Percentiles rank a stretch among this genome's conserved stretches.
These are phyloP conservation scores for Choricystis sp. DNA, from an alignment of 139 green algal species.

Conservation along the genomic window DNA sequence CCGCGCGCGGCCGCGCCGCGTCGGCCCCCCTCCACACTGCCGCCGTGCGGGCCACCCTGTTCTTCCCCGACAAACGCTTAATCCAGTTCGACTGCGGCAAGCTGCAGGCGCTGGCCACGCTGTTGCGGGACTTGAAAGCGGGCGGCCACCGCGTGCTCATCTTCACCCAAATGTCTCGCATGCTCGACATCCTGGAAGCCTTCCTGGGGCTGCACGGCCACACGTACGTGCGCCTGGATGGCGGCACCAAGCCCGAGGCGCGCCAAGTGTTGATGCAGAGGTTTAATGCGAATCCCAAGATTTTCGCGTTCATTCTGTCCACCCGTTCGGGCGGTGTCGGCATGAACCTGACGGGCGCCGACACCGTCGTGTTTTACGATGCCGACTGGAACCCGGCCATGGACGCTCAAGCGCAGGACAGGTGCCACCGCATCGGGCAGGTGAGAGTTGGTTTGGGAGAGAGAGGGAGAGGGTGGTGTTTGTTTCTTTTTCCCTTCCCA, in stretches of 20 bases:
- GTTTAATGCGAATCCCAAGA: slow-evolving; percentile 77
- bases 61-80: slow-evolving; percentile 88
- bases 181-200: slow-evolving; percentile 92
- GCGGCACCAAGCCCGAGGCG: slow-evolving; percentile 88
- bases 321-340: slow-evolving; percentile 88
- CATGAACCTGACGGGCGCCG: slow-evolving; percentile 94
- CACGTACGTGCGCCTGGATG: slow-evolving; percentile 91
- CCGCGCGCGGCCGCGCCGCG: neutral
- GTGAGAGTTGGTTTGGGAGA: no score
- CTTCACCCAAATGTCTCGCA: slow-evolving; percentile 93
- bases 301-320: slow-evolving; percentile 92
- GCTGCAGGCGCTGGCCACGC: slow-evolving; percentile 63
- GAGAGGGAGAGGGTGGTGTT: no score
- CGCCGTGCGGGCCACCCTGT: slow-evolving; percentile 63
- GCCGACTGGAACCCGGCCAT: slow-evolving; percentile 93
- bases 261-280: slow-evolving; percentile 76
- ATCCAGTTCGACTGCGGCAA: slow-evolving; percentile 93
- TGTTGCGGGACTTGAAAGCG: slow-evolving; percentile 64
- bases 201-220: slow-evolving; percentile 92
- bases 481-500: no score
- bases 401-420: slow-evolving; percentile 82
- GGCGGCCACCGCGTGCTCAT: slow-evolving; percentile 80
- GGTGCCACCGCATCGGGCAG: slow-evolving; percentile 92
- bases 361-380: slow-evolving; percentile 99
- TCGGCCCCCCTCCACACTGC: slow-evolving; percentile 38